Evolutionary conservation across 257 asterid species (phyloP).

Genomic region (Schizonepeta tenuifolia): DNA sequence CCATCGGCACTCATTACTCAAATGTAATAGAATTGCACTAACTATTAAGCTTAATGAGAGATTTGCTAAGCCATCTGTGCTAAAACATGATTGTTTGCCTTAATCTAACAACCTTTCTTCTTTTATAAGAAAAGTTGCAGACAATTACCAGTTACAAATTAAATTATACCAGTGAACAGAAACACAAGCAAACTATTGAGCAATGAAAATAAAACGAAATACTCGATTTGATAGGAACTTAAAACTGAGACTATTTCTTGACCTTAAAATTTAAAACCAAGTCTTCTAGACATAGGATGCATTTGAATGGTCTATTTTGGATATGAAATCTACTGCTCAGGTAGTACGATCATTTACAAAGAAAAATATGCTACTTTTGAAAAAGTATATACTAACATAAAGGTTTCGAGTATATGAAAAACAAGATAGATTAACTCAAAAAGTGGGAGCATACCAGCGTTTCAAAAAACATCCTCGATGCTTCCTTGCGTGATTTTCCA

Average conservation of each 20-base stretch:
- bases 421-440: not conserved
- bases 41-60: not conserved
- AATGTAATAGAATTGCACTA: not conserved
- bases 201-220: not conserved
- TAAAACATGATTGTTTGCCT: not conserved
- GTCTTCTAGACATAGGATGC: not conserved
- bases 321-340: not conserved
- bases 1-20: not conserved
- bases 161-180: not conserved
- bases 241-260: not conserved
- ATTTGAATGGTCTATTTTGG: not conserved
- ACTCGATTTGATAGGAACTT: not conserved
- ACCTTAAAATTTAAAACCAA: not conserved
- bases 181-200: not conserved
- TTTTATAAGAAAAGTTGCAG: no score
- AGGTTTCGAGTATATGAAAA: not conserved
- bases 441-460: slow-evolving; percentile 56
- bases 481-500: slow-evolving; percentile 87
- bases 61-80: not conserved
- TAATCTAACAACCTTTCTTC: not conserved
- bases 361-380: not conserved
- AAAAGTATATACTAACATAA: not conserved
- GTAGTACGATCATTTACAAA: not conserved
- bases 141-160: not conserved
- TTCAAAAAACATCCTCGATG: slow-evolving; percentile 85